These are phyloP conservation scores for Sugiyamaella xylanicola DNA, from an alignment of 1,139 yeast genomes.

Conservation along the genomic window DNA sequence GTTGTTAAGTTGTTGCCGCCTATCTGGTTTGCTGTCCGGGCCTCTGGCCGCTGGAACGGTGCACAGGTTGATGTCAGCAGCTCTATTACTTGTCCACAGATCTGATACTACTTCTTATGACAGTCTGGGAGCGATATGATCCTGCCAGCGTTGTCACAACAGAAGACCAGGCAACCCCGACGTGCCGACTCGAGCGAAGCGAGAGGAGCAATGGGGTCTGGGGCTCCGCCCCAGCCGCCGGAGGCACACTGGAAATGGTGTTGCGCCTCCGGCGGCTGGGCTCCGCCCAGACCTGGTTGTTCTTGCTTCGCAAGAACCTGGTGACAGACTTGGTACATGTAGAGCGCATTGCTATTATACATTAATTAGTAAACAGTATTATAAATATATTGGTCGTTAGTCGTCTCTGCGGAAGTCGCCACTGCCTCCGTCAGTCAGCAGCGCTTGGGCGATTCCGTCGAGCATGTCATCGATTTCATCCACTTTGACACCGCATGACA, in stretches of 20 bases:
- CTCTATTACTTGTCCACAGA: too few relatives aligned
- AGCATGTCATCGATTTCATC: conserved; percentile 79
- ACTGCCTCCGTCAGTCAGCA: conserved; percentile 6
- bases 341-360: conserved; percentile 13
- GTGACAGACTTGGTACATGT: too few relatives aligned
- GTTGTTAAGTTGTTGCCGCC: too few relatives aligned
- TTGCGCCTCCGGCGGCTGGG: neutral
- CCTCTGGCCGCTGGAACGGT: too few relatives aligned
- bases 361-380: conserved; percentile 9
- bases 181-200: too few relatives aligned
- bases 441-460: conserved; percentile 53
- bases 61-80: too few relatives aligned
- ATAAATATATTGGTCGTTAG: conserved; percentile 3
- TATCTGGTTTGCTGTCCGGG: too few relatives aligned
- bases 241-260: too few relatives aligned
- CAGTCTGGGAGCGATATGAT: too few relatives aligned
- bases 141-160: too few relatives aligned
- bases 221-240: neutral
- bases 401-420: conserved; percentile 12
- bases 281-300: neutral
- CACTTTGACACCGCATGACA: conserved; percentile 76
- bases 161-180: too few relatives aligned
- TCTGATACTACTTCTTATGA: too few relatives aligned
- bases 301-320: neutral
- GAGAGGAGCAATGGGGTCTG: neutral